Conservation (phyloP, 2,329 filamentous ascomycete genomes). For the Penicillium sclerotigenum region DNA sequence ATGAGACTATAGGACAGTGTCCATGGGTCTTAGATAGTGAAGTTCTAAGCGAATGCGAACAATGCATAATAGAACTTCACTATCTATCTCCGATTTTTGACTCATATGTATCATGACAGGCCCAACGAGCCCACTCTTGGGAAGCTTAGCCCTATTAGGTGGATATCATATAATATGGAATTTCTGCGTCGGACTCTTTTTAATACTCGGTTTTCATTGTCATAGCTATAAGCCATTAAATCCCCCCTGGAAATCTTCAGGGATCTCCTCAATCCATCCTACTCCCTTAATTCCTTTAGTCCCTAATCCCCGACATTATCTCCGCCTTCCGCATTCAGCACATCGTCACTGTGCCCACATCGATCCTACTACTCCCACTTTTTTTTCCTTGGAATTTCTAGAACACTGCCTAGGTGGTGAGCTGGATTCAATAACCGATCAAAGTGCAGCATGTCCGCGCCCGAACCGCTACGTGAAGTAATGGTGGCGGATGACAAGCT, state of each 20-base stretch:
- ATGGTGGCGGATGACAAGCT: slow-evolving; percentile 18
- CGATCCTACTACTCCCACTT: not conserved
- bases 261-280: not conserved
- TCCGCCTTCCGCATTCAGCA: not conserved
- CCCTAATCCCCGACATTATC: not conserved
- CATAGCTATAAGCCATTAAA: not conserved
- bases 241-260: not conserved
- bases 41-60: not conserved
- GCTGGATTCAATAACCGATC: not conserved
- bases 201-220: not conserved
- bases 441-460: slow-evolving; percentile 11
- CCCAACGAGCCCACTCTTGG: not conserved
- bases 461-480: slow-evolving; percentile 17
- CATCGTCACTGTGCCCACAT: not conserved
- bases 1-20: not conserved
- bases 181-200: not conserved
- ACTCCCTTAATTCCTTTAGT: not conserved
- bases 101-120: not conserved
- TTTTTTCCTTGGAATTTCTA: not conserved
- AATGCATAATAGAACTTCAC: no score
- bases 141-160: not conserved
- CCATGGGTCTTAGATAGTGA: not conserved
- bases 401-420: not conserved
- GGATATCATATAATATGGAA: not conserved
- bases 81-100: not conserved